Evolutionary conservation across 2,329 filamentous ascomycete species (phyloP), one percentile per base, ranked within the genome.

Genomic region (Alternaria dauci): DNA sequence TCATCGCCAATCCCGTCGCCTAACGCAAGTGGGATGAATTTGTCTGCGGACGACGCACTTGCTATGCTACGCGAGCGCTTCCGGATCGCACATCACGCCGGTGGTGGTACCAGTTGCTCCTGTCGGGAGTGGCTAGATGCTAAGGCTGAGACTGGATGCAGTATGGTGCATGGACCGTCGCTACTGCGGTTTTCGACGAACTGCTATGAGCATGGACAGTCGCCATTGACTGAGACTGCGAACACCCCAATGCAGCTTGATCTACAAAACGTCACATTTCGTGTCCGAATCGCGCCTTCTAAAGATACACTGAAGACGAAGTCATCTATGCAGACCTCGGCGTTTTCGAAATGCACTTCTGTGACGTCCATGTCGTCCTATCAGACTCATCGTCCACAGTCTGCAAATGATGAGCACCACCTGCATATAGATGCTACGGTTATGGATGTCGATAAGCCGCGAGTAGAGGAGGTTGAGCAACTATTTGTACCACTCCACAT

Each of bases 301-400:
- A 53, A 43, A 5, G 51, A 43, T 14, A 53, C 51, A 20, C 6
- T 53, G 51, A 53, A 43, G 12, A 38, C 30, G 2, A 53, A 34
- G 2, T 32, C 38, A 8, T 53, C 51, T 5, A 8, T 43, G 12
- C 18, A 4, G 5, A 23, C 16, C 12, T 62, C 56, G 2, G 20
- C 58, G 11, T 62, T 60, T 16, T 58, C 59, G 3, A 28, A 34
- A 9, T 14, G n/a, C 9, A 46, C 50, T 16, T 64, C 51, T 2
- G 11, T 34, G 2, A 50, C 57, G 0, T 54, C 61, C 1, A 65
- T 55, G 20, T 59, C 59, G 3, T 61, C 62, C 11, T 44, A 56
- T 25, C 52, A 52, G 36, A 63, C 47, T 25, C 14, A 46, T 5
- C 12, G 25, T 26, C 20, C 20, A 25, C 36, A 16, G 38, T 30